Evolutionary conservation across 2,329 filamentous ascomycete genomes (phyloP).

Genomic region (Uncinocarpus reesii): DNA sequence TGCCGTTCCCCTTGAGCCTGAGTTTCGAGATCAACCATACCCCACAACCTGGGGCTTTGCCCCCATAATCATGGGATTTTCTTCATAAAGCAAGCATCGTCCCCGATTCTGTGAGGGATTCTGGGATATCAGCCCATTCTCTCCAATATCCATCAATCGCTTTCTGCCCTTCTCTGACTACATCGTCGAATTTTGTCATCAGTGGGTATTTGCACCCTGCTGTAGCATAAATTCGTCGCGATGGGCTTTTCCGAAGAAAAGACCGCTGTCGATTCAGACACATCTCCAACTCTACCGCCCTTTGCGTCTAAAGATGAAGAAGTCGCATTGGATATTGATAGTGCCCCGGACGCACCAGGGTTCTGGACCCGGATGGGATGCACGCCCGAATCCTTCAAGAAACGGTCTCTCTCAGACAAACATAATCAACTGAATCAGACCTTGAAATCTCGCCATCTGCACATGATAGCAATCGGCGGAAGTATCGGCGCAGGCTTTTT

Average conservation of each 20-base stretch:
- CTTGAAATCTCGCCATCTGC: conserved; percentile 29
- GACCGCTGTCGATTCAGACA: background rate
- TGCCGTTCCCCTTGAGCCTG: too few species aligned
- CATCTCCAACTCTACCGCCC: background rate
- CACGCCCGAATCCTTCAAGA: conserved; percentile 33
- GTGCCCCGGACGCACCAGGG: conserved; percentile 13
- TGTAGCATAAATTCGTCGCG: background rate
- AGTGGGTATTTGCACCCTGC: background rate
- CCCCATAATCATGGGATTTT: background rate
- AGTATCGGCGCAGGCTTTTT: conserved; percentile 29
- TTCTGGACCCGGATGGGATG: conserved; percentile 33
- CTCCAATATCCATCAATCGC: background rate
- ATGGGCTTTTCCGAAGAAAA: conserved; percentile 8
- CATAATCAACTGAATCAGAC: conserved; percentile 23
- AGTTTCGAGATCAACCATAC: too few species aligned
- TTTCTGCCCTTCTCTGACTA: background rate
- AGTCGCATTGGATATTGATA: background rate
- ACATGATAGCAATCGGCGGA: conserved; percentile 32
- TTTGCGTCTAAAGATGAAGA: conserved; percentile 12
- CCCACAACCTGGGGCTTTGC: conserved; percentile 9
- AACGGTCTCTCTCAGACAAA: conserved; percentile 19
- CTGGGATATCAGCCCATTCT: background rate
- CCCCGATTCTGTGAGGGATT: background rate
- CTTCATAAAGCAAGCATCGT: conserved; percentile 2
- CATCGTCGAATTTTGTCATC: background rate